Evolutionary conservation across 2,329 filamentous ascomycete genomes (phyloP).

Genomic region (Eutypa lata): DNA sequence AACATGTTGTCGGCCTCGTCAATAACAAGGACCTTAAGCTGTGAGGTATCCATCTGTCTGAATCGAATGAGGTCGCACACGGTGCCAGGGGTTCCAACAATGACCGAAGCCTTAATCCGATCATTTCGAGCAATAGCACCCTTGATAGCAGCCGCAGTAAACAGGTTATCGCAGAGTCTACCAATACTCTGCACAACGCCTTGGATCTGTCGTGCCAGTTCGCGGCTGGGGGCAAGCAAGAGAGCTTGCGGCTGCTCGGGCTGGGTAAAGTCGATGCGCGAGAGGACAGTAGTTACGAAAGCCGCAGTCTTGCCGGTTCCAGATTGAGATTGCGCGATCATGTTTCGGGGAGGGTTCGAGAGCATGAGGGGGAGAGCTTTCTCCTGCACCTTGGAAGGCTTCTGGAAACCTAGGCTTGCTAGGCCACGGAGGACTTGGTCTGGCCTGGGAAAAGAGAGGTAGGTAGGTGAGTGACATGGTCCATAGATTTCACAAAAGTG

Average conservation of each 20-base stretch:
- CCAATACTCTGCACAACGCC: conserved; percentile 82
- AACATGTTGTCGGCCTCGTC: conserved; percentile 99
- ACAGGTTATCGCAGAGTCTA: conserved; percentile 72
- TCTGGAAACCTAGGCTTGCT: conserved; percentile 79
- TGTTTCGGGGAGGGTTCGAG: conserved; percentile 79
- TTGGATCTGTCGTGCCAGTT: conserved; percentile 91
- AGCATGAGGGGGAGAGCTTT: conserved; percentile 88
- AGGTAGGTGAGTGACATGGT: conserved; percentile 1
- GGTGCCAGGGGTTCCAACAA: conserved; percentile 92
- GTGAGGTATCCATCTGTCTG: conserved; percentile 66
- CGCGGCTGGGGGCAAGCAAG: conserved; percentile 86
- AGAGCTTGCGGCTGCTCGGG: conserved; percentile 77
- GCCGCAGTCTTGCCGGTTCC: conserved; percentile 97
- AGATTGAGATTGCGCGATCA: conserved; percentile 98
- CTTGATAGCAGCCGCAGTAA: conserved; percentile 79
- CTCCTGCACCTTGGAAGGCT: conserved; percentile 97
- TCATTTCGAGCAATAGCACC: conserved; percentile 67
- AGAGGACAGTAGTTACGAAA: conserved; percentile 88
- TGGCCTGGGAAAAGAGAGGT: conserved; percentile 12
- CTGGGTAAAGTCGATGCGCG: conserved; percentile 72
- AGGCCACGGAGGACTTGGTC: conserved; percentile 66
- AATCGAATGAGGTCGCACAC: conserved; percentile 83
- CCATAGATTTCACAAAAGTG: neutral
- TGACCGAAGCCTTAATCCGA: conserved; percentile 70
- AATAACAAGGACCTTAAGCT: conserved; percentile 80